A percentile compares a stretch with the other conserved stretches of the same genome.
Conservation (phyloP, 305 asterid genomes). For the Fraxinus greggii region DNA sequence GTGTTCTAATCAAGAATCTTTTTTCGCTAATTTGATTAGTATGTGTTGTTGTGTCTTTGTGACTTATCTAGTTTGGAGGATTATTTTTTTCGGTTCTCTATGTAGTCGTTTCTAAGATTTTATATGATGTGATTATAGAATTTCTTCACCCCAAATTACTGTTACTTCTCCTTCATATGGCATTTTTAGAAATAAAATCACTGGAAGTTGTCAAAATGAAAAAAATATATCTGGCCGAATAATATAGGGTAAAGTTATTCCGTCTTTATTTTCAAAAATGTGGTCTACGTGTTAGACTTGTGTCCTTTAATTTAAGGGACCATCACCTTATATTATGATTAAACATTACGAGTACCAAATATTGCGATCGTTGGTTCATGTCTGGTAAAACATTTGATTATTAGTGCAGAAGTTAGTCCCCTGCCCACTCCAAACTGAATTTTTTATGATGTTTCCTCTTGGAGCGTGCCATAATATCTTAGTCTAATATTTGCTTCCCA, state of each 20-base stretch:
- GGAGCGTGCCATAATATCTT: neutral
- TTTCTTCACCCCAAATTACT: neutral
- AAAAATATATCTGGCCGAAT: neutral
- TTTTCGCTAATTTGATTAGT: neutral
- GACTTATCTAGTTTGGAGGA: slow-evolving; percentile 2
- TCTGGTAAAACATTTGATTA: slow-evolving; percentile 17
- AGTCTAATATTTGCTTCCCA: neutral
- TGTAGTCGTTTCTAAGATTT: slow-evolving; percentile 1
- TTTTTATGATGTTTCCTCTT: slow-evolving; percentile 1
- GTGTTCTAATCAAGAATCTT: neutral
- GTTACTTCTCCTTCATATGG: neutral
- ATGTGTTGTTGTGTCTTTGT: neutral
- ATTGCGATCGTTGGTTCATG: neutral
- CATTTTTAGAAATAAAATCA: neutral
- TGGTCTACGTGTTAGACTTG: neutral
- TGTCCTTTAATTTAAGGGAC: neutral
- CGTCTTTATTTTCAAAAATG: neutral
- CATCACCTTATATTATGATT: slow-evolving; percentile 7
- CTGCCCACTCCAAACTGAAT: slow-evolving; percentile 2
- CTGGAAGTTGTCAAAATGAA: neutral
- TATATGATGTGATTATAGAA: slow-evolving; percentile 7
- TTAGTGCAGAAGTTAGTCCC: neutral
- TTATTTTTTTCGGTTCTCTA: neutral
- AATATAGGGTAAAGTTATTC: neutral
- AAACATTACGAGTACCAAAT: neutral